These are phyloP conservation scores for Cyberlindnera mississippiensis DNA, from an alignment of 805 yeast genomes.

Conservation along the genomic window DNA sequence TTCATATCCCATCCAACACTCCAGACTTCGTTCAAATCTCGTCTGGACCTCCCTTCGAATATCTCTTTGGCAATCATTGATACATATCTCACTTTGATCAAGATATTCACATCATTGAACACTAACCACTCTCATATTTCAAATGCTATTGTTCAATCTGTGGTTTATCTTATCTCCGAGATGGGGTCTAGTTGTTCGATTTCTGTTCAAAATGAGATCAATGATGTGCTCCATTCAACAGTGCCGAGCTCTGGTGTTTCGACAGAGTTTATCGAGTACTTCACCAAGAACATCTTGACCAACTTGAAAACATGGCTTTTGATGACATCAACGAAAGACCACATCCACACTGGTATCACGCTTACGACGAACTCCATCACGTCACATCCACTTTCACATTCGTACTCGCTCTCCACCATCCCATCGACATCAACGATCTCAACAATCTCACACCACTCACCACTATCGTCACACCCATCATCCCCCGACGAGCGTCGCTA, in stretches of 20 bases:
- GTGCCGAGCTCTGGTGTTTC: slow-evolving; percentile 4
- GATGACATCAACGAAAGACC: not conserved
- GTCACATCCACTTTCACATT: not conserved
- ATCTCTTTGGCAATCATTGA: slow-evolving; percentile 32
- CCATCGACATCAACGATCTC: too few relatives aligned
- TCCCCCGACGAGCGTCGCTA: not conserved
- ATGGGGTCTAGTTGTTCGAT: slow-evolving; percentile 9
- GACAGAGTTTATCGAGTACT: slow-evolving; percentile 1
- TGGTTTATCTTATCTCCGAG: slow-evolving; percentile 18
- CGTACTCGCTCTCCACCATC: not conserved
- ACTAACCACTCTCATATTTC: slow-evolving; percentile 13
- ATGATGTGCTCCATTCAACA: not conserved
- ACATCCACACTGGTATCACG: not conserved
- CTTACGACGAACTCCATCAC: not conserved
- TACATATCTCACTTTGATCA: slow-evolving; percentile 42
- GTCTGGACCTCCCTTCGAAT: slow-evolving; percentile 6
- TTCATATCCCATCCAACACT: slow-evolving; percentile 3
- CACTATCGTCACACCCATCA: not conserved
- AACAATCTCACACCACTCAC: not conserved
- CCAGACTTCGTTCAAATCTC: slow-evolving; percentile 2
- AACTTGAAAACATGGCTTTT: slow-evolving; percentile 9
- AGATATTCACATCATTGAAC: slow-evolving; percentile 34
- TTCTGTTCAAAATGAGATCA: slow-evolving; percentile 4
- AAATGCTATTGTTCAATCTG: slow-evolving; percentile 23
- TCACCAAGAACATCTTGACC: slow-evolving; percentile 6